Evolutionary conservation across 2,329 filamentous ascomycete species (phyloP).

Genomic region (Aureobasidium lini): DNA sequence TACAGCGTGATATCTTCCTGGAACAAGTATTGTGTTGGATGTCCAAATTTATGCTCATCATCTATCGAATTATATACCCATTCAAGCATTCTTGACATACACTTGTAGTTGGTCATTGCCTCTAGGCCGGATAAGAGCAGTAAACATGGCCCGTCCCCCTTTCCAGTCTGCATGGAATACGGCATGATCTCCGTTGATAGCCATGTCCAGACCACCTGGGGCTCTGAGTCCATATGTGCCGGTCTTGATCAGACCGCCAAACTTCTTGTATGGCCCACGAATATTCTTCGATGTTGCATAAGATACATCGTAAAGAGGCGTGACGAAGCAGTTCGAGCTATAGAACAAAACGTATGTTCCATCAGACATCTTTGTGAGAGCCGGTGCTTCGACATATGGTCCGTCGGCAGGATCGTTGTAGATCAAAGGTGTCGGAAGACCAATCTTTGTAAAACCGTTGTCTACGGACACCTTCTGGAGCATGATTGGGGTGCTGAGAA

Average conservation of each 20-base stretch:
- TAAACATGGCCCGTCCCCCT: constrained; percentile 18
- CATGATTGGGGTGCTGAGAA: constrained; percentile 19
- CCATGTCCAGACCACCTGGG: constrained; percentile 26
- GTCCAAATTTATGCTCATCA: too few species aligned
- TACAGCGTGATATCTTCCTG: too few species aligned
- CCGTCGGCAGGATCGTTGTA: constrained; percentile 24
- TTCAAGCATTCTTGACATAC: neutral
- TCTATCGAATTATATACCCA: too few species aligned
- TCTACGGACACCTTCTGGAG: constrained; percentile 15
- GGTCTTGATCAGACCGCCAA: constrained; percentile 23
- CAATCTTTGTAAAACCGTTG: constrained; percentile 22
- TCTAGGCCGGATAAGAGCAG: constrained; percentile 10
- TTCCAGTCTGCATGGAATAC: constrained; percentile 25
- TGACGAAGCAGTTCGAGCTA: constrained; percentile 18
- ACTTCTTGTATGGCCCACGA: constrained; percentile 18
- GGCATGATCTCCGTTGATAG: constrained; percentile 24
- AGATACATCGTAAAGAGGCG: constrained; percentile 16
- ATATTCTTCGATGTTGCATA: constrained; percentile 17
- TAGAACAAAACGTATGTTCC: constrained; percentile 19
- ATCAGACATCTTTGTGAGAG: constrained; percentile 20
- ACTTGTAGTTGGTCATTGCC: neutral
- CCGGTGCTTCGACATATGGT: constrained; percentile 27
- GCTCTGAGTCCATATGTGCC: constrained; percentile 21
- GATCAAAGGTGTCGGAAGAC: constrained; percentile 19
- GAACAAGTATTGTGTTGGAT: too few species aligned